Conservation (phyloP, 768 basidiomycete genomes). For the Mycena belliarum region DNA sequence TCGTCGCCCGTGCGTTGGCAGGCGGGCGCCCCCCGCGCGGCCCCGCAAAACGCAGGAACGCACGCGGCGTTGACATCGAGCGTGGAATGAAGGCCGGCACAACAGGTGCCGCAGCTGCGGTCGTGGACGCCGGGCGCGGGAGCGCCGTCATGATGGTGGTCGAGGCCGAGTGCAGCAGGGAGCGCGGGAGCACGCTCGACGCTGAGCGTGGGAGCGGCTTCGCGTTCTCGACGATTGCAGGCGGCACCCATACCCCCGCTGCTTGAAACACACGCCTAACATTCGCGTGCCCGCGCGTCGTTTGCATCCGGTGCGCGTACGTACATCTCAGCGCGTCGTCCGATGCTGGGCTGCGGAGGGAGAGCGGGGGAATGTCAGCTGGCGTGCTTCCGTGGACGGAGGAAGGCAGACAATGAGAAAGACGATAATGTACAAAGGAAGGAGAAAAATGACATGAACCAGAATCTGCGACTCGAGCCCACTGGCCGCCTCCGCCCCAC, state of each 20-base stretch:
- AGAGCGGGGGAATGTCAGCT: too few species aligned
- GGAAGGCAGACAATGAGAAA: too few species aligned
- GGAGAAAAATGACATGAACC: too few species aligned
- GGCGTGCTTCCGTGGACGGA: too few species aligned
- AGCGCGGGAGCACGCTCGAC: neutral
- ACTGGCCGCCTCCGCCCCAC: too few species aligned
- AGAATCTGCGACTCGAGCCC: too few species aligned
- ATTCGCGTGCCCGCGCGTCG: conserved; percentile 70
- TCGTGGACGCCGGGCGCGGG: neutral
- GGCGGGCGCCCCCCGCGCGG: conserved; percentile 8
- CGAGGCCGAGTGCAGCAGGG: neutral
- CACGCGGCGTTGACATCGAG: conserved; percentile 11
- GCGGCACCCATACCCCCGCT: conserved; percentile 39
- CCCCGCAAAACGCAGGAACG: conserved; percentile 13
- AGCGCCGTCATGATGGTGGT: neutral
- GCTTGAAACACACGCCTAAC: conserved; percentile 67
- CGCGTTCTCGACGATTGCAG: neutral
- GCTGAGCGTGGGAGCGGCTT: conserved; percentile 1
- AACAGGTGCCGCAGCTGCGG: neutral
- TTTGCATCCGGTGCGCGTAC: conserved; percentile 87
- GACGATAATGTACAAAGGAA: too few species aligned
- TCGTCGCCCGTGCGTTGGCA: too few species aligned
- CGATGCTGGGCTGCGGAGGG: too few species aligned
- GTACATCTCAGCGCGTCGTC: conserved; percentile 46
- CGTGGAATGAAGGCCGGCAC: neutral